A percentile compares a stretch with the other conserved stretches of the same genome.
These are phyloP conservation scores for Yamadazyma conglobata DNA, from an alignment of 1,139 yeast genomes.

Conservation along the genomic window DNA sequence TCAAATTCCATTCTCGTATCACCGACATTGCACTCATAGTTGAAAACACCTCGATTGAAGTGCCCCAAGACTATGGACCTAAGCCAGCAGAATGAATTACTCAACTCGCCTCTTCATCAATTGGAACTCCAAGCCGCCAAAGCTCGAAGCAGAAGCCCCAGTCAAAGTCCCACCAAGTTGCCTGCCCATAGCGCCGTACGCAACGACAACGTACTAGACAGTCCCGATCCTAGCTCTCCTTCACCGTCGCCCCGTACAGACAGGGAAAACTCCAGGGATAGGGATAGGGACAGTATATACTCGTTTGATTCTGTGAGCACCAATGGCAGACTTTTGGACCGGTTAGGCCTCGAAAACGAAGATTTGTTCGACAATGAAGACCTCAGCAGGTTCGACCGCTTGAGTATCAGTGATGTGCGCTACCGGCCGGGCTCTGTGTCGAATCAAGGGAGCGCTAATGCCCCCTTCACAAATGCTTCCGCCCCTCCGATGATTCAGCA, in stretches of 20 bases:
- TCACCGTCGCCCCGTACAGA: too few species aligned
- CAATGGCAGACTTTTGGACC: slow-evolving; percentile 39
- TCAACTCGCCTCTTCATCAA: slow-evolving; percentile 21
- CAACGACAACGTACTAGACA: too few species aligned
- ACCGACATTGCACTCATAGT: too few species aligned
- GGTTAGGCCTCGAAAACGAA: slow-evolving; percentile 31
- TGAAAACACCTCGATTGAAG: too few species aligned
- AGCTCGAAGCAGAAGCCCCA: slow-evolving; percentile 10
- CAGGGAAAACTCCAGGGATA: slow-evolving; percentile 1
- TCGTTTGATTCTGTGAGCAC: slow-evolving; percentile 47
- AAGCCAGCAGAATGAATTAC: slow-evolving; percentile 8
- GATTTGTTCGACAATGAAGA: slow-evolving; percentile 20
- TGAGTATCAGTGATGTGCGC: slow-evolving; percentile 10
- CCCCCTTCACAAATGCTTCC: too few species aligned
- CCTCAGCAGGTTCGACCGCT: slow-evolving; percentile 7
- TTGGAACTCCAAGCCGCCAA: slow-evolving; percentile 17
- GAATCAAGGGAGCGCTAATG: too few species aligned
- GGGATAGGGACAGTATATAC: slow-evolving; percentile 34
- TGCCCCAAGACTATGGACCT: slow-evolving; percentile 8
- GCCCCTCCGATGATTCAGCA: too few species aligned
- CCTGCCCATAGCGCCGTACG: too few species aligned
- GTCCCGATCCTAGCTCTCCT: slow-evolving; percentile 6
- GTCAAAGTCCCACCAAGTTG: slow-evolving; percentile 7
- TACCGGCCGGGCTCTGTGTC: too few species aligned
- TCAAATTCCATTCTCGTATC: too few species aligned